These are phyloP conservation scores for Macrophomina phaseolina DNA, from an alignment of 2,329 filamentous ascomycete species.

Conservation along the genomic window DNA sequence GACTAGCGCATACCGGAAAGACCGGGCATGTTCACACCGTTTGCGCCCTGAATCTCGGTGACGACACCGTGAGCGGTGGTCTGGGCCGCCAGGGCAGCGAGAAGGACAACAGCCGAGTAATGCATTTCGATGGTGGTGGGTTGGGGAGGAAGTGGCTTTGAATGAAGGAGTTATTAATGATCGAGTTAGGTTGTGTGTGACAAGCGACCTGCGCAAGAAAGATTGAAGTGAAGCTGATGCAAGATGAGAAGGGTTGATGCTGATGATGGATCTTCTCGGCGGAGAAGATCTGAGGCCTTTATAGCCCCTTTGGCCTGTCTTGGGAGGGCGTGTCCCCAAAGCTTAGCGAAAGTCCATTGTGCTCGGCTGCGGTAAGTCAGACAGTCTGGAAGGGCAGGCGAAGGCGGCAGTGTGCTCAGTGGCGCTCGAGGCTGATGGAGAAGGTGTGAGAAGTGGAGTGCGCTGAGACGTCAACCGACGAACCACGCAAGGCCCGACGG, in stretches of 20 bases:
- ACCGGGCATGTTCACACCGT: constrained; percentile 67
- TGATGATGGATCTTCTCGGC: neutral
- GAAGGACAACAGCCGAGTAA: constrained; percentile 53
- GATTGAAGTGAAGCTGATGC: constrained; percentile 13
- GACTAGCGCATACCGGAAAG: constrained; percentile 53
- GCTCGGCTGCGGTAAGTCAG: neutral
- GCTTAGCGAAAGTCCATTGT: constrained; percentile 1
- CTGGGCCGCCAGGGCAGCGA: constrained; percentile 52
- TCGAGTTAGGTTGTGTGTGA: constrained; percentile 3
- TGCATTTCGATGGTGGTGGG: constrained; percentile 49
- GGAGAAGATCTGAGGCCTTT: neutral
- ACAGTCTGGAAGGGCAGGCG: constrained; percentile 6
- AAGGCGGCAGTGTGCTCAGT: neutral
- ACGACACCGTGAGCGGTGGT: constrained; percentile 65
- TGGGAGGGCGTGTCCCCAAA: neutral
- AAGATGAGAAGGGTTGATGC: constrained; percentile 7
- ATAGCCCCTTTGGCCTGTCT: neutral
- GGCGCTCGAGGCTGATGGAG: neutral
- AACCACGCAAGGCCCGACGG: neutral
- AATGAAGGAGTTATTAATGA: neutral
- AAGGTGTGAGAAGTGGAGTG: constrained; percentile 13
- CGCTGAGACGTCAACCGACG: constrained; percentile 12
- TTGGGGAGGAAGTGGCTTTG: neutral
- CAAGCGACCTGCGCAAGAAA: constrained; percentile 25
- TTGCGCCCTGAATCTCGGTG: constrained; percentile 62